Evolutionary conservation across 1,284 basidiomycete species (phyloP).

Genomic region (Cryptococcus depauperatus): DNA sequence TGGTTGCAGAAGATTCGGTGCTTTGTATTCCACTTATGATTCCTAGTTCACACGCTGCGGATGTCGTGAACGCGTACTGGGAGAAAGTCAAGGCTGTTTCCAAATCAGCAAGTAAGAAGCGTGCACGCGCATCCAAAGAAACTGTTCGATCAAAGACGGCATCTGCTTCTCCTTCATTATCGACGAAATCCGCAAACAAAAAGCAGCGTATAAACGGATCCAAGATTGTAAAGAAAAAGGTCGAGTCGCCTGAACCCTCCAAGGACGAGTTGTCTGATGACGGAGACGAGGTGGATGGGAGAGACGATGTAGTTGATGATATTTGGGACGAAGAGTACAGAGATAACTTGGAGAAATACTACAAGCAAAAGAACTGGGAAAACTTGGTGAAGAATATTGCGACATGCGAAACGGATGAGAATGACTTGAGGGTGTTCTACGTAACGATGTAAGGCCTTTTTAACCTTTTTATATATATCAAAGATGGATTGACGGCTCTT

Average conservation of each 20-base stretch:
- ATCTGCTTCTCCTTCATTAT: conserved; percentile 7
- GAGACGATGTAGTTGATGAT: conserved; percentile 52
- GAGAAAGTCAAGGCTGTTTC: conserved; percentile 12
- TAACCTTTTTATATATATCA: neutral
- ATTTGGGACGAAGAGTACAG: conserved; percentile 29
- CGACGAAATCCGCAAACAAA: conserved; percentile 9
- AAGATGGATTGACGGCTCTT: neutral
- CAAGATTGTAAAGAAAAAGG: conserved; percentile 26
- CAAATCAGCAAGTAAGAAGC: conserved; percentile 15
- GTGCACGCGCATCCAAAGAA: conserved; percentile 14
- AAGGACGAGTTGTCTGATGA: too few relatives aligned
- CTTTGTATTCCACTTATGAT: neutral
- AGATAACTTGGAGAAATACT: conserved; percentile 22
- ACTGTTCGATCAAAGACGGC: neutral
- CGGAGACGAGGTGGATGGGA: too few relatives aligned
- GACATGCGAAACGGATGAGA: conserved; percentile 31
- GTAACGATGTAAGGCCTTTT: conserved; percentile 39
- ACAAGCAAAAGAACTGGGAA: conserved; percentile 39
- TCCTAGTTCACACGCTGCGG: conserved; percentile 29
- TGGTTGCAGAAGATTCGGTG: conserved; percentile 4
- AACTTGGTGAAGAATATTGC: conserved; percentile 33
- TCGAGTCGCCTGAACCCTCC: too few relatives aligned
- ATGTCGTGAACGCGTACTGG: conserved; percentile 35
- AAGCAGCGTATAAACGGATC: conserved; percentile 29
- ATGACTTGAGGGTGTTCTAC: conserved; percentile 30